A percentile compares a stretch with the other conserved stretches of the same genome.
Evolutionary conservation across 495 filamentous ascomycete genomes (phyloP).

Genomic region (Parachaetomium inaequale): DNA sequence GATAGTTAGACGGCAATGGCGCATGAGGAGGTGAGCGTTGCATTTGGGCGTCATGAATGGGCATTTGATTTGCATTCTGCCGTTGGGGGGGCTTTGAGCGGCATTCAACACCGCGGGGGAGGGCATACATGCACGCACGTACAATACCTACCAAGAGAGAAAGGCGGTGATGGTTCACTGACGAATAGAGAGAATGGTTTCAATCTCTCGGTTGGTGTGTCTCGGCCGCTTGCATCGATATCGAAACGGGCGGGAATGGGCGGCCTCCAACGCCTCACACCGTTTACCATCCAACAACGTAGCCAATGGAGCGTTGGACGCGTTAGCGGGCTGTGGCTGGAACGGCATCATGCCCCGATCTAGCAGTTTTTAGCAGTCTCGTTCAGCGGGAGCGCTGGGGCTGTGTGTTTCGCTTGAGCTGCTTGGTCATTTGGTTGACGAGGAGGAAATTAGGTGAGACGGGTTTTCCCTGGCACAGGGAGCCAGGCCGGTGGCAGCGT

Average conservation of each 20-base stretch:
- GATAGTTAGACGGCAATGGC: conserved; percentile 6
- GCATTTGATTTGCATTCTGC: background rate
- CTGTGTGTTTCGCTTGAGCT: background rate
- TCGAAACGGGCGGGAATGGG: background rate
- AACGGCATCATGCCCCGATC: conserved; percentile 1
- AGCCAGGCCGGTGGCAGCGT: background rate
- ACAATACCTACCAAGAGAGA: background rate
- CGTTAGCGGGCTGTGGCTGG: conserved; percentile 26
- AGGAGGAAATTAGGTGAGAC: background rate
- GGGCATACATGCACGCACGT: background rate
- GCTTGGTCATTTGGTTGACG: background rate
- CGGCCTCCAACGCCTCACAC: conserved; percentile 14
- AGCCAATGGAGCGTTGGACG: conserved; percentile 12
- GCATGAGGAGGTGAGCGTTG: conserved; percentile 4
- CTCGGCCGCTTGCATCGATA: background rate
- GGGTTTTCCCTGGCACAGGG: background rate
- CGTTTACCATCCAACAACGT: background rate
- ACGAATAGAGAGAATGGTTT: background rate
- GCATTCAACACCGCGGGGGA: conserved; percentile 10
- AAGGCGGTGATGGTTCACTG: background rate
- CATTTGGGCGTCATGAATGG: background rate
- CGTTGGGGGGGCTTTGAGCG: background rate
- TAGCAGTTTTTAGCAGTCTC: background rate
- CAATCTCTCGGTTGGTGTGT: background rate
- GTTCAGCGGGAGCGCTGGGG: background rate